Evolutionary conservation across 2,329 filamentous ascomycete species (phyloP).

Genomic region (Fusarium heterosporum): DNA sequence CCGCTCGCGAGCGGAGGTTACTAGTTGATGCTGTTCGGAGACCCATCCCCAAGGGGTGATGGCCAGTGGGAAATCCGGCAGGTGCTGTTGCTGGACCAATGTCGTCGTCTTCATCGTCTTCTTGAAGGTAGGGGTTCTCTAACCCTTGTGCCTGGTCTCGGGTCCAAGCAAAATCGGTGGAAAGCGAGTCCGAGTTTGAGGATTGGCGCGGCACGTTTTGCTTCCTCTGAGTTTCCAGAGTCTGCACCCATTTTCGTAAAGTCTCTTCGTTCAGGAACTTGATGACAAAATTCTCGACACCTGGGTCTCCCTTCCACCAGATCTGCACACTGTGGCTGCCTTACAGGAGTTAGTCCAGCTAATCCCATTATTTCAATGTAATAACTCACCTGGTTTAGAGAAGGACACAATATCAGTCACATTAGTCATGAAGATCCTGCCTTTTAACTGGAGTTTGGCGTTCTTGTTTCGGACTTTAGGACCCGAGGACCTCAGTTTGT

Average conservation of each 20-base stretch:
- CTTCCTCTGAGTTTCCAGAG: constrained; percentile 82
- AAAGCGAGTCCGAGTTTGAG: constrained; percentile 60
- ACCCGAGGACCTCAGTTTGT: constrained; percentile 67
- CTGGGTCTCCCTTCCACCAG: constrained; percentile 97
- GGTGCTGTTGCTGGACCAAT: constrained; percentile 54
- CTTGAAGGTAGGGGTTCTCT: constrained; percentile 83
- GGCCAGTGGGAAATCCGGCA: constrained; percentile 51
- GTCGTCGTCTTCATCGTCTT: constrained; percentile 70
- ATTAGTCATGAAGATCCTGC: constrained; percentile 98
- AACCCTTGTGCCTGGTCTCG: constrained; percentile 72
- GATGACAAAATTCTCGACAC: constrained; percentile 96
- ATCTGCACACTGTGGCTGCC: constrained; percentile 96
- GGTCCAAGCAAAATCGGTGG: constrained; percentile 86
- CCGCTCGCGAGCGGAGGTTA: constrained; percentile 79
- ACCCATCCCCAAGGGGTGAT: constrained; percentile 42
- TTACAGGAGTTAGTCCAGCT: constrained; percentile 55
- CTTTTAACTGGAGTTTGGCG: constrained; percentile 92
- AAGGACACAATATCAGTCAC: constrained; percentile 93
- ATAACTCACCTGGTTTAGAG: constrained; percentile 81
- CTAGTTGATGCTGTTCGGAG: constrained; percentile 71
- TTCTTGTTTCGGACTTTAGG: constrained; percentile 73
- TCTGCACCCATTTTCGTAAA: constrained; percentile 90
- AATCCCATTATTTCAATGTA: neutral
- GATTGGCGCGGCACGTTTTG: constrained; percentile 64
- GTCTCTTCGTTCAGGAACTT: constrained; percentile 91